These are phyloP conservation scores for Papiliotrema terrestris DNA, from an alignment of 1,284 basidiomycete species.

Conservation along the genomic window DNA sequence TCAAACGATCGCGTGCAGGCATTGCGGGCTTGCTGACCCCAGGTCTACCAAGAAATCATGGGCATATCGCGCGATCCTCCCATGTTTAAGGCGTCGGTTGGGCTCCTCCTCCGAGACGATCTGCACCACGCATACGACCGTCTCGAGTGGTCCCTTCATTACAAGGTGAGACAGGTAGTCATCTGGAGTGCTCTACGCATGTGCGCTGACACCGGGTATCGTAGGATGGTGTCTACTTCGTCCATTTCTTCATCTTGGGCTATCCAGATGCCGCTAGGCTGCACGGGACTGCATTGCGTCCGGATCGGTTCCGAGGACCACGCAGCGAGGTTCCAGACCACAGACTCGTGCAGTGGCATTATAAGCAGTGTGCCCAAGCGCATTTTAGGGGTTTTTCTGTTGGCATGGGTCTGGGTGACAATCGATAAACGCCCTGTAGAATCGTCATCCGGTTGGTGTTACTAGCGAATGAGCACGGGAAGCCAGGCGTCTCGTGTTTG, in stretches of 20 bases:
- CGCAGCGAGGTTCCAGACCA: not conserved
- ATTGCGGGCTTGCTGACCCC: too few relatives aligned
- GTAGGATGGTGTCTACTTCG: not conserved
- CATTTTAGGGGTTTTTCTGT: slow-evolving; percentile 10
- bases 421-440: too few relatives aligned
- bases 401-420: too few relatives aligned
- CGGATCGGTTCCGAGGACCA: not conserved
- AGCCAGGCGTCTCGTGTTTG: too few relatives aligned
- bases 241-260: not conserved
- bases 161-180: slow-evolving; percentile 7
- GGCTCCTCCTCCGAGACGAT: slow-evolving; percentile 11
- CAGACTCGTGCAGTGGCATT: slow-evolving; percentile 10
- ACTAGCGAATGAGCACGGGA: too few relatives aligned
- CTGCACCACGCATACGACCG: slow-evolving; percentile 12
- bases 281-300: not conserved
- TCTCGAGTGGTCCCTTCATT: slow-evolving; percentile 7
- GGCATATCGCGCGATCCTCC: not conserved
- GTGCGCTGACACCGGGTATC: not conserved
- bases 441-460: too few relatives aligned
- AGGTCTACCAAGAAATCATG: slow-evolving; percentile 1
- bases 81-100: slow-evolving; percentile 8
- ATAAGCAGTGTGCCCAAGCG: slow-evolving; percentile 10
- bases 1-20: too few relatives aligned
- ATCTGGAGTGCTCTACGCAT: not conserved
- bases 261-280: not conserved